Conservation (phyloP, 1,284 basidiomycete genomes). For the Pterulicium gracile region DNA sequence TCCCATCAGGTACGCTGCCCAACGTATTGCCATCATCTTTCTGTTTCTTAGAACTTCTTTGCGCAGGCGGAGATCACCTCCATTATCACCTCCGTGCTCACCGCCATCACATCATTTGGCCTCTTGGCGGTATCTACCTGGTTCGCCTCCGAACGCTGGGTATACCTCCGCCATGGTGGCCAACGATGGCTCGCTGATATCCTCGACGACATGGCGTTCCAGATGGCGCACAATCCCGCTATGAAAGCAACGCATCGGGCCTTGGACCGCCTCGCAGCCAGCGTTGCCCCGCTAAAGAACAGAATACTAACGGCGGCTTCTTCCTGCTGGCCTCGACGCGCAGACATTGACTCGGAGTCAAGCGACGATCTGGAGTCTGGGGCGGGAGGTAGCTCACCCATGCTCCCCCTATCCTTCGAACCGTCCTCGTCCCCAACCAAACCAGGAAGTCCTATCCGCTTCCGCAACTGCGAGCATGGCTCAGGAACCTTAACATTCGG, state of each 20-base stretch:
- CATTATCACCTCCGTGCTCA: constrained; percentile 65
- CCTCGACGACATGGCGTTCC: constrained; percentile 36
- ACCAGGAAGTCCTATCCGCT: neutral
- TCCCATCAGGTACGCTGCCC: constrained; percentile 37
- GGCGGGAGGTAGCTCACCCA: neutral
- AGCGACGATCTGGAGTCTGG: neutral
- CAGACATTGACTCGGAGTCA: neutral
- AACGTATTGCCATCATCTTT: constrained; percentile 2
- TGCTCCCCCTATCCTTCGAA: neutral
- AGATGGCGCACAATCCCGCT: constrained; percentile 29
- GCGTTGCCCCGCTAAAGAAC: too few species aligned
- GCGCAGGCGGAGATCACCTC: constrained; percentile 50
- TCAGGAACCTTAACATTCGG: too few species aligned
- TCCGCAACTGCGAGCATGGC: too few species aligned
- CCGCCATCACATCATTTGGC: constrained; percentile 64
- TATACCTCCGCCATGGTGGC: constrained; percentile 57
- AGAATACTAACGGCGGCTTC: too few species aligned
- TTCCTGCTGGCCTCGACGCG: neutral
- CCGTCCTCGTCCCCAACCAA: constrained; percentile 2
- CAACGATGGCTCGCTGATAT: constrained; percentile 69
- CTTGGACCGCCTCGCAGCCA: neutral
- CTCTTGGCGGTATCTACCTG: constrained; percentile 64
- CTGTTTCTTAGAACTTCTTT: constrained; percentile 9
- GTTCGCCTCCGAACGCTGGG: constrained; percentile 69
- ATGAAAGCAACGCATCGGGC: constrained; percentile 17